Conservation (phyloP, 2,329 filamentous ascomycete genomes). For the Xylaria sp. region DNA sequence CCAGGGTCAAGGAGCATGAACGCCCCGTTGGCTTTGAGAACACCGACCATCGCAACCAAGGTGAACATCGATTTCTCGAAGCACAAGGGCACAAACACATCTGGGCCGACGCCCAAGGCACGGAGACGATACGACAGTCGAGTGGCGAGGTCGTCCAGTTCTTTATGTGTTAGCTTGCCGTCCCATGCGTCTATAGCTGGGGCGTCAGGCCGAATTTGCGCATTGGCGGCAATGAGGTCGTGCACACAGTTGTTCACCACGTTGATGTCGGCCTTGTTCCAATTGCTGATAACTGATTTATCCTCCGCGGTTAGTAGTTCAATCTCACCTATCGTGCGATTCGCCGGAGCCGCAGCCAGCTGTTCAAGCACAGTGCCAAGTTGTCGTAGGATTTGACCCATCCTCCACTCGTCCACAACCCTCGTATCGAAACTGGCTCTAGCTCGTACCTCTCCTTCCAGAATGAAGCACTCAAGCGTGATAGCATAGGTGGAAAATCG, state of each 20-base stretch:
- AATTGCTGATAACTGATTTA: neutral
- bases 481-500: constrained; percentile 4
- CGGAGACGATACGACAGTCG: constrained; percentile 9
- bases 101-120: constrained; percentile 3
- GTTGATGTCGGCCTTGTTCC: constrained; percentile 2
- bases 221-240: constrained; percentile 7
- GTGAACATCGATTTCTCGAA: constrained; percentile 28
- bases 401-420: constrained; percentile 11
- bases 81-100: constrained; percentile 16
- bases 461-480: constrained; percentile 1
- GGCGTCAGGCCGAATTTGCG: constrained; percentile 11
- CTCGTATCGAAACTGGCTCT: constrained; percentile 4
- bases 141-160: constrained; percentile 19
- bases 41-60: constrained; percentile 19
- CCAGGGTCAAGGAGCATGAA: constrained; percentile 10
- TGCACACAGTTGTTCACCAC: constrained; percentile 8
- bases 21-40: constrained; percentile 9
- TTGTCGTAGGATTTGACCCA: constrained; percentile 12
- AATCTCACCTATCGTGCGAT: neutral
- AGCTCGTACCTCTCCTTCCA: neutral
- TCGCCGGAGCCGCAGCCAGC: neutral
- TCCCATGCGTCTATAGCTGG: constrained; percentile 24
- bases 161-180: constrained; percentile 19
- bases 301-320: constrained; percentile 2
- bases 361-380: constrained; percentile 5